Evolutionary conservation across 805 yeast genomes (phyloP).

Genomic region (Starmerella bombi): DNA sequence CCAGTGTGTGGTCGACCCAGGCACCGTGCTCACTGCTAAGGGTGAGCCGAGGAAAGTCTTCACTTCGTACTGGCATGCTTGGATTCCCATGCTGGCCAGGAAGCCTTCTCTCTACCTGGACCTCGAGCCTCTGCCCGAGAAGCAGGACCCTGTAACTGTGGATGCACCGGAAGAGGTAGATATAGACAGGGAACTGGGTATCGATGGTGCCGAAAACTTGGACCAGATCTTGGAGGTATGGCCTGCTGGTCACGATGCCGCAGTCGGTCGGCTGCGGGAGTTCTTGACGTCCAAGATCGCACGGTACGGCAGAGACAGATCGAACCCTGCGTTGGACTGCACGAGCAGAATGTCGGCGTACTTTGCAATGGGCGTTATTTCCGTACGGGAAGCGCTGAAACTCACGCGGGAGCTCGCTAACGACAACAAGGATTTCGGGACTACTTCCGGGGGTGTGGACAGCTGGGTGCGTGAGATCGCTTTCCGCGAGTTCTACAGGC

Average conservation of each 20-base stretch:
- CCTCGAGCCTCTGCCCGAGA: constrained; percentile 1
- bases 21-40: constrained; percentile 27
- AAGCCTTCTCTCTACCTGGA: constrained; percentile 4
- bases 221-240: constrained; percentile 16
- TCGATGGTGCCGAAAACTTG: constrained; percentile 1
- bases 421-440: constrained; percentile 22
- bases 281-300: constrained; percentile 21
- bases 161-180: background rate
- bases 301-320: constrained; percentile 28
- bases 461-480: constrained; percentile 43
- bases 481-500: constrained; percentile 47
- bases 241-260: constrained; percentile 30
- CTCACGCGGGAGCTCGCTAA: constrained; percentile 21
- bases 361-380: constrained; percentile 36
- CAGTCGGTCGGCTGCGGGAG: constrained; percentile 17
- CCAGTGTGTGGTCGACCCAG: constrained; percentile 34
- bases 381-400: constrained; percentile 26
- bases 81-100: constrained; percentile 28
- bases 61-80: constrained; percentile 33
- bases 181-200: constrained; percentile 5
- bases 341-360: constrained; percentile 36
- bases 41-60: constrained; percentile 34
- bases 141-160: background rate
- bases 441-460: constrained; percentile 25
- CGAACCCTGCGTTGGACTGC: constrained; percentile 25